A percentile compares a stretch with the other conserved stretches of the same genome.
Conservation (phyloP, 768 basidiomycete genomes). For the Tylopilus sp. region DNA sequence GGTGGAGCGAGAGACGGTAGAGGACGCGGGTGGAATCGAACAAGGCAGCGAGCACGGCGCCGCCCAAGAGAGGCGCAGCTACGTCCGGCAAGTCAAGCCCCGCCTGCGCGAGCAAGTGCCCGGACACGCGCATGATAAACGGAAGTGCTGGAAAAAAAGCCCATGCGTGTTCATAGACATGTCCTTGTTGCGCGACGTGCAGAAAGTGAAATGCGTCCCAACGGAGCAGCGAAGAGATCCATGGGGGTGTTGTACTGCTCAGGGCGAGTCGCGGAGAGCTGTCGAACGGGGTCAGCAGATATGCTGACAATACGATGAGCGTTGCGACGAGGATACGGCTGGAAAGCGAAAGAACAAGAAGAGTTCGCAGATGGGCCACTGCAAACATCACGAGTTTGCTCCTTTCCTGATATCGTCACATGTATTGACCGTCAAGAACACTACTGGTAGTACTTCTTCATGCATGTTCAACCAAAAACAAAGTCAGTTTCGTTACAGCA, state of each 20-base stretch:
- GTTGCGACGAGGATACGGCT: conserved; percentile 17
- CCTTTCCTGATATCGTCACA: no score
- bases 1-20: conserved; percentile 56
- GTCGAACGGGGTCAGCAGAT: conserved; percentile 24
- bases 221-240: conserved; percentile 47
- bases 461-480: no score
- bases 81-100: conserved; percentile 3
- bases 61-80: conserved; percentile 34
- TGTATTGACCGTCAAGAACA: no score
- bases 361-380: conserved; percentile 19
- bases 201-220: conserved; percentile 91
- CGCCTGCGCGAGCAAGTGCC: conserved; percentile 16
- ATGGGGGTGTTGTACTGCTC: conserved; percentile 7
- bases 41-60: conserved; percentile 37
- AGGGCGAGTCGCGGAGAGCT: conserved; percentile 26
- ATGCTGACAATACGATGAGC: conserved; percentile 20
- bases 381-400: no score
- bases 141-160: conserved; percentile 82
- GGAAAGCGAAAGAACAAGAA: conserved; percentile 24
- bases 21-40: conserved; percentile 45
- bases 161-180: conserved; percentile 75
- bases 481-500: no score
- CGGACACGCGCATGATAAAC: conserved; percentile 44
- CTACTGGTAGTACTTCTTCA: no score
- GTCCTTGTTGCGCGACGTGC: conserved; percentile 57